Conservation (phyloP, 805 yeast species). For the Sugiyamaella americana region DNA sequence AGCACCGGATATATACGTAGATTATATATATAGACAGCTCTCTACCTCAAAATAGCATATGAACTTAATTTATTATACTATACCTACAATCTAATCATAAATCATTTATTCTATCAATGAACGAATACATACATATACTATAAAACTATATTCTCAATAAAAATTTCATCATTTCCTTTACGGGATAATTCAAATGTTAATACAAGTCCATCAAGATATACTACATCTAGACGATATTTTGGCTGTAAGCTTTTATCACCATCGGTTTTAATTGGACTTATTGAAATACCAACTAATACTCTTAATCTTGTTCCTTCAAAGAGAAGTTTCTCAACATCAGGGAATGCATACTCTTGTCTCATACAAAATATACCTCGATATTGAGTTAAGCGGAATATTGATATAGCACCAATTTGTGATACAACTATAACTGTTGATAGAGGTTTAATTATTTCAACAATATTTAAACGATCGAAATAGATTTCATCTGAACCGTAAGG, state of each 20-base stretch:
- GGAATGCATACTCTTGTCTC: conserved; percentile 38
- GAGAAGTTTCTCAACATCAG: conserved; percentile 10
- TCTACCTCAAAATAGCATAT: no score
- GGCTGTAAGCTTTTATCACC: neutral
- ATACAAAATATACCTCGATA: conserved; percentile 38
- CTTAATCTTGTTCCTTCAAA: conserved; percentile 10
- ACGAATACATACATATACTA: no score
- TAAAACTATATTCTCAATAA: neutral
- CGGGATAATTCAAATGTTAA: conserved; percentile 10
- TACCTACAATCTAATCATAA: neutral
- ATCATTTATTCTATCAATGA: neutral
- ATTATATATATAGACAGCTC: no score
- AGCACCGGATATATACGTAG: no score
- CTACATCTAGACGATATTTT: conserved; percentile 8
- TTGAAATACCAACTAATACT: conserved; percentile 15
- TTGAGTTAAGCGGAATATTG: conserved; percentile 39
- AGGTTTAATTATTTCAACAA: conserved; percentile 35
- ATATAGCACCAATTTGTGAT: conserved; percentile 41
- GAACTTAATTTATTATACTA: no score
- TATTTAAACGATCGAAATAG: conserved; percentile 27
- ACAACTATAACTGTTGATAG: conserved; percentile 38
- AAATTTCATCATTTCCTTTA: neutral
- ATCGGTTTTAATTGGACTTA: conserved; percentile 9
- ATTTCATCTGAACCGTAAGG: conserved; percentile 14
- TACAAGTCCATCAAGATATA: conserved; percentile 16